phyloP scores from a whole-genome alignment of 2,329 filamentous ascomycete genomes.

The Ophiosphaerella korrae region DNA sequence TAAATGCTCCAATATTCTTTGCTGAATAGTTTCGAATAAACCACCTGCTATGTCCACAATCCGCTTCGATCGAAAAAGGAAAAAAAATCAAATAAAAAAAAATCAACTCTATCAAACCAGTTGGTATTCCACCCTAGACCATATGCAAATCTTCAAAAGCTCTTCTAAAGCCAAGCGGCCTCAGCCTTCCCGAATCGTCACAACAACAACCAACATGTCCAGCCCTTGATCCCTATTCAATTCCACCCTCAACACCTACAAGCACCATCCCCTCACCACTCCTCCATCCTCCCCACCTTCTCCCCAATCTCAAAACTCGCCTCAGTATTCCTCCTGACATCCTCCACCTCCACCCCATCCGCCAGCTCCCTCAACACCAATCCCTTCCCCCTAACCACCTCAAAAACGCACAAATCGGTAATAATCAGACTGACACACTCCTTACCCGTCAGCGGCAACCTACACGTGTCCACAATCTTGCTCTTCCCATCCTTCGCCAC shows the following conservation, averaged over 20 bases:
- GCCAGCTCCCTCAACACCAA: constrained; percentile 83
- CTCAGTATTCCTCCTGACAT: constrained; percentile 84
- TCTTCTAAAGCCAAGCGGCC: too few relatives aligned
- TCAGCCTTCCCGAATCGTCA: too few relatives aligned
- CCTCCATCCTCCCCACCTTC: constrained; percentile 76
- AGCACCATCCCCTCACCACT: background rate
- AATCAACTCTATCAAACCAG: too few relatives aligned
- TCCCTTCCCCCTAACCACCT: constrained; percentile 72
- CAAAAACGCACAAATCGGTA: constrained; percentile 52
- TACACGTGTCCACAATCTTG: constrained; percentile 78
- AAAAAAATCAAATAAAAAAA: too few relatives aligned
- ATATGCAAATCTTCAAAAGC: too few relatives aligned
- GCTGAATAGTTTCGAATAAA: too few relatives aligned
- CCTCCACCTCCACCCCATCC: constrained; percentile 83
- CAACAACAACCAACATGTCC: too few relatives aligned
- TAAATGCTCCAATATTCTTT: too few relatives aligned
- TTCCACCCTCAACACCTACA: background rate
- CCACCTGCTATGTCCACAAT: too few relatives aligned
- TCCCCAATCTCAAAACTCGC: constrained; percentile 80
- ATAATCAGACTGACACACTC: constrained; percentile 47
- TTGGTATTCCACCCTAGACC: too few relatives aligned
- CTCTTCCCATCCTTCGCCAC: constrained; percentile 89
- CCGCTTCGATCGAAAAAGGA: too few relatives aligned
- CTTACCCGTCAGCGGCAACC: constrained; percentile 45
- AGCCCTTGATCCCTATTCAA: too few relatives aligned